Base-by-base conservation (phyloP, 768 basidiomycete species). In the Tulasnella sp. region DNA sequence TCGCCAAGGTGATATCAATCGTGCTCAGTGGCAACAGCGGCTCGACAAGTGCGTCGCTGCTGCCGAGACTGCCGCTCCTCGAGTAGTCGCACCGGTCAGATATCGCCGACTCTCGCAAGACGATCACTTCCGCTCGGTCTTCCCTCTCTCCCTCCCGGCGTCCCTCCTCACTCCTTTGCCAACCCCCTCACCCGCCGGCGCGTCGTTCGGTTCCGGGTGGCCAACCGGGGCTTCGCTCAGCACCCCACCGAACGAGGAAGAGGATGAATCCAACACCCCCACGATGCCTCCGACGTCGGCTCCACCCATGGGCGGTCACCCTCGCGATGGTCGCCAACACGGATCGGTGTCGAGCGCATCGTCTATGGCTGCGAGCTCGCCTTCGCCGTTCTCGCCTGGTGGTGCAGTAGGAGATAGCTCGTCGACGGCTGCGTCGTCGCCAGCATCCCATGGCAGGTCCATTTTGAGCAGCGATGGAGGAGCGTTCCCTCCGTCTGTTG, bases 1-100 rank as follows among this genome's bases (percentile, higher is more conserved):
- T 0, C 86, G 88, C 36, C 90, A 91, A 80, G 94, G 95, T 83
- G 86, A 88, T 42, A 86, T 87, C 48, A 97, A 97, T 83, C 88
- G 95, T 21, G 84, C 86, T 24, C 85, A 89, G 62, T 97, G 96
- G 96, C 87, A 89, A 82, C 85, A 86, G 31, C 89, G 90, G 3
- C 83, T 87, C 44, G 86, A 84, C 10, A 85, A 86, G 27, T 71
- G 83, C 21, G 44, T 52, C 12, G 52, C 80, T 56, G 79, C 80
- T 40, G 52, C 58, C 44, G 75, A 71, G 58, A 74, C 62, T 38
- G 73, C 82, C 46, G 80, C 83, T 52, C 82, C 81, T 75, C 40
- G 81, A 79, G 79, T 83, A 83, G 75, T 84, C 84, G 79, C 84
- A 82, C 12, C 85, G 84, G 12, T 85, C 86, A 1, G 85, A 86